These are phyloP conservation scores for Amanita exitialis DNA, from an alignment of 768 basidiomycete species.

Conservation along the genomic window DNA sequence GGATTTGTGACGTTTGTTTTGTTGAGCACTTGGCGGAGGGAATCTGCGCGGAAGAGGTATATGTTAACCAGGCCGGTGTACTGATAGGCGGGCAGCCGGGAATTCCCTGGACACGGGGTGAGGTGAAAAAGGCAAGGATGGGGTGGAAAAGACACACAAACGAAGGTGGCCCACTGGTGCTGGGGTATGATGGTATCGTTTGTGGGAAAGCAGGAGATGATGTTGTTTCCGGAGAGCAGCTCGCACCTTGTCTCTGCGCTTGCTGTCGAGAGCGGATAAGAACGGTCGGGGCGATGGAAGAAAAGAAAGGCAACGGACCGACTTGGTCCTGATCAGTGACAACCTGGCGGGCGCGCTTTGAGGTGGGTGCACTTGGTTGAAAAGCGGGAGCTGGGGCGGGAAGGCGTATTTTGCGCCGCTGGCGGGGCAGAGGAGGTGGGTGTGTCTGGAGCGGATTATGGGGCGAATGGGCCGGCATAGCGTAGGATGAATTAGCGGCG, in stretches of 20 bases:
- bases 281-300: neutral
- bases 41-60: slow-evolving; percentile 70
- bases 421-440: slow-evolving; percentile 11
- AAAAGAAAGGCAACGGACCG: slow-evolving; percentile 12
- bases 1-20: slow-evolving; percentile 33
- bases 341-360: slow-evolving; percentile 24
- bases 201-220: slow-evolving; percentile 72
- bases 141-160: slow-evolving; percentile 47
- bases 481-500: neutral
- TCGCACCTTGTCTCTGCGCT: slow-evolving; percentile 43
- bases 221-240: slow-evolving; percentile 51
- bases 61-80: slow-evolving; percentile 61
- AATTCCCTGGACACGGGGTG: slow-evolving; percentile 53
- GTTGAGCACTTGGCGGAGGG: slow-evolving; percentile 36
- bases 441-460: slow-evolving; percentile 34
- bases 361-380: slow-evolving; percentile 14
- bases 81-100: slow-evolving; percentile 51
- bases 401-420: slow-evolving; percentile 21
- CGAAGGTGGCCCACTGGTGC: slow-evolving; percentile 64
- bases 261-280: slow-evolving; percentile 12
- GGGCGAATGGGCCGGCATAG: neutral
- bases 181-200: slow-evolving; percentile 50
- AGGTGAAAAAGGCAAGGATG: slow-evolving; percentile 1
- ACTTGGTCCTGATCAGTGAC: slow-evolving; percentile 27
- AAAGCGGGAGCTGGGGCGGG: no score